Base-by-base conservation (phyloP, 1,284 basidiomycete species). In the Ceratobasidium sp. region DNA sequence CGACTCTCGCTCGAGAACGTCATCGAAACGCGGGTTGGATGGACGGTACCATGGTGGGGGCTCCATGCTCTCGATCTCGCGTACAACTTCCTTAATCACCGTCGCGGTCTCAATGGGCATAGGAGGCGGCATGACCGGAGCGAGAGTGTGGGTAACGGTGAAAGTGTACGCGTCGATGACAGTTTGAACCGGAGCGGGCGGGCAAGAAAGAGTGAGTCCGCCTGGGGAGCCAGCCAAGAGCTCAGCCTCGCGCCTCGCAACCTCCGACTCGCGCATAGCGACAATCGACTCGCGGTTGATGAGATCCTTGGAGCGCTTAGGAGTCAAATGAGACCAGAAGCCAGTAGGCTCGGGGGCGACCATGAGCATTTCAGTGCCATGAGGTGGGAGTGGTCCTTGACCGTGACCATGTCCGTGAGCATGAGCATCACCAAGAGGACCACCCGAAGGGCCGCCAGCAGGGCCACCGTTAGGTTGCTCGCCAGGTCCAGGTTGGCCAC, bases 191-290 rank as follows among this genome's bases (percentile, higher is more conserved):
- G 74, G 74, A 59, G 76, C 78, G 1, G 88, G 81, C 1, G 88
- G 86, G 0, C 84, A 81, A 6, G 89, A 83, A 33, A 80, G 75
- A 67, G 92, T 83, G 27, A 94, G 90, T 59, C 93, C 92, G 36
- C 91, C 93, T 0, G 92, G 92, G 4, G 92, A 91, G 72, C 91
- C 92, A 47, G 88, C 90, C 51, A 94, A 87, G 48, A 94, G 81
- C 78, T 94, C 93, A 24, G 93, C 93, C 80, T 94, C 93, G 66
- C 93, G 91, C 76, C 91, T 90, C 44, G 93, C 93, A 53, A 94
- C 92, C 78, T 94, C 93, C 0, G 91, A 91, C 80, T 94, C 93
- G 72, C 93, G 91, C 76, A 88, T 82, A 47, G 93, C 93, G 66
- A 94, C 90, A 51, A 89, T 86, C 75, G 88, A 87, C 82, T 94